Conservation (phyloP, 495 filamentous ascomycete species). For the Aeminium ludgeri region DNA sequence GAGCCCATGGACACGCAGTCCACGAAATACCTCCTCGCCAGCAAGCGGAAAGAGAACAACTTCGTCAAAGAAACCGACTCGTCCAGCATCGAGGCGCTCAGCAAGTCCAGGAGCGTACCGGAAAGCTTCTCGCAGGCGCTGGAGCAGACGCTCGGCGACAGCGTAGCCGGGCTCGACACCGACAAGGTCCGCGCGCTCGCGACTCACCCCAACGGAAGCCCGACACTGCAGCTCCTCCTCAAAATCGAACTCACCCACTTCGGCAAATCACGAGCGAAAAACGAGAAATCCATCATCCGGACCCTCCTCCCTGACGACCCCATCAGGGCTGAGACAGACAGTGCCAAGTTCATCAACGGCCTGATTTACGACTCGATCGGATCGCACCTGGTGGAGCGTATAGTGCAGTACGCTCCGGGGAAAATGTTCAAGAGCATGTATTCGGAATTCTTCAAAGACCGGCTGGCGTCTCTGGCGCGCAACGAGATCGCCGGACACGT, state of each 20-base stretch:
- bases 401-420: constrained; percentile 62
- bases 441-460: constrained; percentile 52
- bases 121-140: constrained; percentile 57
- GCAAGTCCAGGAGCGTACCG: constrained; percentile 41
- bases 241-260: constrained; percentile 64
- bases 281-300: constrained; percentile 41
- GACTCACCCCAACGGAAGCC: constrained; percentile 75
- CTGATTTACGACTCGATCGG: constrained; percentile 80
- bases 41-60: constrained; percentile 78
- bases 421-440: constrained; percentile 79
- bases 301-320: constrained; percentile 49
- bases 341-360: constrained; percentile 57
- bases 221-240: constrained; percentile 69
- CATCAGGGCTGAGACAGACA: constrained; percentile 39
- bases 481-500: constrained; percentile 85
- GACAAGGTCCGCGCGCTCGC: constrained; percentile 64
- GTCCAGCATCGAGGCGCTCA: constrained; percentile 20
- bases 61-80: constrained; percentile 30
- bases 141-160: constrained; percentile 61
- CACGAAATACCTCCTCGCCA: constrained; percentile 55
- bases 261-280: constrained; percentile 43
- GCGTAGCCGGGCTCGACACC: constrained; percentile 49
- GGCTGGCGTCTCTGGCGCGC: constrained; percentile 58
- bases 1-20: constrained; percentile 49
- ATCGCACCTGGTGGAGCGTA: constrained; percentile 71